These are phyloP conservation scores for Wickerhamiella australiensis DNA, from an alignment of 805 yeast genomes.

Conservation along the genomic window DNA sequence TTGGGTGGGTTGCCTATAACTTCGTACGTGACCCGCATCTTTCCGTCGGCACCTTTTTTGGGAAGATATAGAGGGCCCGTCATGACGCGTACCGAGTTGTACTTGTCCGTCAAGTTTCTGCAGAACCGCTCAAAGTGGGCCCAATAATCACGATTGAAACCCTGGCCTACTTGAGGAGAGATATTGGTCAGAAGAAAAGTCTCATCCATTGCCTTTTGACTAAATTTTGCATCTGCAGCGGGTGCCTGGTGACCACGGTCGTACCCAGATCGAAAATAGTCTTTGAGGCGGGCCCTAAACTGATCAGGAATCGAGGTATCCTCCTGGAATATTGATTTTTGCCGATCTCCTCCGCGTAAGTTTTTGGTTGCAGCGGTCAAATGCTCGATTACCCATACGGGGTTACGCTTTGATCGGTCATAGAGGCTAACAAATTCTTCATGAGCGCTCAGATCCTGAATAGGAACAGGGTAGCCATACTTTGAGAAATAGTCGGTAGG, in stretches of 20 bases:
- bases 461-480: conserved; percentile 93
- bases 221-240: conserved; percentile 91
- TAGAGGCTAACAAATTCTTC: conserved; percentile 75
- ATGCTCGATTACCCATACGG: conserved; percentile 71
- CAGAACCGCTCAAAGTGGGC: conserved; percentile 89
- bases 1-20: conserved; percentile 94
- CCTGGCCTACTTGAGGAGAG: conserved; percentile 95
- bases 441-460: conserved; percentile 65
- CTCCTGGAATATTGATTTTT: conserved; percentile 72
- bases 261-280: conserved; percentile 88
- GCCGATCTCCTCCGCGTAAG: conserved; percentile 44
- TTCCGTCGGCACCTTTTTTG: conserved; percentile 65
- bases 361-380: conserved; percentile 53
- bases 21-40: conserved; percentile 74
- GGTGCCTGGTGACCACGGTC: conserved; percentile 98
- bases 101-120: conserved; percentile 60
- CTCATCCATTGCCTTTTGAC: conserved; percentile 87
- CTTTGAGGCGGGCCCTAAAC: conserved; percentile 67
- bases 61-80: conserved; percentile 94
- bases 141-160: conserved; percentile 96
- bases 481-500: conserved; percentile 72
- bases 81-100: conserved; percentile 66
- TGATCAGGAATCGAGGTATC: conserved; percentile 67
- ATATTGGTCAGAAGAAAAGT: conserved; percentile 83
- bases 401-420: conserved; percentile 74